These are phyloP conservation scores for Malus hybrid DNA, from an alignment of 331 rosid species.

Conservation along the genomic window DNA sequence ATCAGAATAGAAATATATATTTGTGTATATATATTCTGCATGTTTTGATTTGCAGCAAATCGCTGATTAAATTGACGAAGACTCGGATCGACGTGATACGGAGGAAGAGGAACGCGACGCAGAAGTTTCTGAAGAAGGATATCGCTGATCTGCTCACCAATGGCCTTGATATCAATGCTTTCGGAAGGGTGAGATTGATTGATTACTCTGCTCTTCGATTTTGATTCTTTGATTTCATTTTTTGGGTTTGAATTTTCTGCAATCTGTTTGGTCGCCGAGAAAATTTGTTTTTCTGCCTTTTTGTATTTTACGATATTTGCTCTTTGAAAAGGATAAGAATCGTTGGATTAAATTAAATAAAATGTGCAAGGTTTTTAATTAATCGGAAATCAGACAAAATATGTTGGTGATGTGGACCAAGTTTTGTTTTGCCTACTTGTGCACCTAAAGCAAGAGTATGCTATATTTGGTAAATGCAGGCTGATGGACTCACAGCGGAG, in stretches of 20 bases:
- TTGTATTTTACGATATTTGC: not conserved
- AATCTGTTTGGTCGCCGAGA: slow-evolving; percentile 4
- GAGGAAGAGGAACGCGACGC: slow-evolving; percentile 88
- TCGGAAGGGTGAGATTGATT: slow-evolving; percentile 57
- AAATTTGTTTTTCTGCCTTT: not conserved
- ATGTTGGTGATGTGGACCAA: not conserved
- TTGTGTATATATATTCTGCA: not conserved
- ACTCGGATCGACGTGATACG: slow-evolving; percentile 88
- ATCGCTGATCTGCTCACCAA: slow-evolving; percentile 74
- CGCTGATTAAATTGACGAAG: slow-evolving; percentile 70
- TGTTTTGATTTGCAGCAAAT: slow-evolving; percentile 41
- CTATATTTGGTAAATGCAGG: slow-evolving; percentile 45
- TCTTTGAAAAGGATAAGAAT: not conserved
- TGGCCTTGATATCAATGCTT: slow-evolving; percentile 74
- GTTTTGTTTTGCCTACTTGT: not conserved
- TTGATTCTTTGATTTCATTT: not conserved
- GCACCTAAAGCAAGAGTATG: not conserved
- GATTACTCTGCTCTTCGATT: not conserved
- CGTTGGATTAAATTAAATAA: not conserved
- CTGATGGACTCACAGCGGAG: slow-evolving; percentile 80
- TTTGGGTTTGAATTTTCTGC: not conserved
- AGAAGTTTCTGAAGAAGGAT: slow-evolving; percentile 84
- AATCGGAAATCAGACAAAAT: not conserved
- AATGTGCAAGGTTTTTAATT: not conserved
- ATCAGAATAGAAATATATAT: not conserved